These are phyloP conservation scores for Aspergillus coremiiformis DNA, from an alignment of 495 filamentous ascomycete genomes.

Conservation along the genomic window DNA sequence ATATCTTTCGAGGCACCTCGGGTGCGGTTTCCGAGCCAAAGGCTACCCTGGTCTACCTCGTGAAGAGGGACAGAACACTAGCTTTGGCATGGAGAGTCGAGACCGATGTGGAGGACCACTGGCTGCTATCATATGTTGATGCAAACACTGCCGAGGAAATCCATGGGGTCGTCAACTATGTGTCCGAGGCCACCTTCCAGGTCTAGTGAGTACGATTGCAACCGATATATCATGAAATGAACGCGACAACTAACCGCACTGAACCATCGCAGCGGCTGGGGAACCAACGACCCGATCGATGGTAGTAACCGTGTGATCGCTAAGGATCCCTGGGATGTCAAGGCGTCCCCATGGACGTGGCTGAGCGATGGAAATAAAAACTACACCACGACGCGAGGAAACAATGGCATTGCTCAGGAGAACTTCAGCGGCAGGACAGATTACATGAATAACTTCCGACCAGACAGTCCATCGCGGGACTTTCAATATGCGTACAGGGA, in stretches of 20 bases:
- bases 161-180: constrained; percentile 10
- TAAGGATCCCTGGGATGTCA: constrained; percentile 3
- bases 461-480: background rate
- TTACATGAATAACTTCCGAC: constrained; percentile 2
- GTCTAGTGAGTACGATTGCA: constrained; percentile 5
- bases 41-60: constrained; percentile 5
- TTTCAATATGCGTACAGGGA: constrained; percentile 1
- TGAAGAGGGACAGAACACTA: background rate
- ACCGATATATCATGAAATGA: background rate
- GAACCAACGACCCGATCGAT: constrained; percentile 7
- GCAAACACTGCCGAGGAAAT: background rate
- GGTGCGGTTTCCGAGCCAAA: constrained; percentile 7
- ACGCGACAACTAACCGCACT: background rate
- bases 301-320: background rate
- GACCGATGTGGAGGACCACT: constrained; percentile 4
- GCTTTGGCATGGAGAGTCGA: constrained; percentile 6
- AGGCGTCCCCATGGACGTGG: constrained; percentile 3
- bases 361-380: background rate
- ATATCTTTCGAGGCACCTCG: background rate
- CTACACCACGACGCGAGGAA: constrained; percentile 6
- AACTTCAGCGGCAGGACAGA: background rate
- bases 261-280: constrained; percentile 3
- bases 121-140: constrained; percentile 9
- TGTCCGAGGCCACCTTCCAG: constrained; percentile 3
- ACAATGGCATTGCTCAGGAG: constrained; percentile 9